Evolutionary conservation across 2,329 filamentous ascomycete species (phyloP).

Genomic region (Penicillium sp.): DNA sequence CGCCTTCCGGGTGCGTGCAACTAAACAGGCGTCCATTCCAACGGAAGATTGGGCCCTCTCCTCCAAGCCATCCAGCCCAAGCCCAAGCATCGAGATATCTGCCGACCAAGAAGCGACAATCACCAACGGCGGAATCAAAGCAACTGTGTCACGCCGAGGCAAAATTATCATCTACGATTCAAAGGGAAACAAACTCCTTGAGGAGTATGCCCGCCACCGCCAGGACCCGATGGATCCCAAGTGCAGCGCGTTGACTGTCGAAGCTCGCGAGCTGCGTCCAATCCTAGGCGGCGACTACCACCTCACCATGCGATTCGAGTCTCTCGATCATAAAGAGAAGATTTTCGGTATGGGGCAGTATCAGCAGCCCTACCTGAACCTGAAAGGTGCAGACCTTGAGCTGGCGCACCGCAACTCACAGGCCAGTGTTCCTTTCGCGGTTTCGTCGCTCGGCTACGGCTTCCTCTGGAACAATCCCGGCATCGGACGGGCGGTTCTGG

Average conservation of each 20-base stretch:
- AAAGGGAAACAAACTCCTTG: conserved; percentile 46
- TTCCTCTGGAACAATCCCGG: conserved; percentile 66
- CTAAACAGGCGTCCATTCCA: conserved; percentile 37
- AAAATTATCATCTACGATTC: conserved; percentile 51
- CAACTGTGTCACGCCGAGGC: conserved; percentile 46
- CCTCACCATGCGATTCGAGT: conserved; percentile 59
- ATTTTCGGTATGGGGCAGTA: conserved; percentile 71
- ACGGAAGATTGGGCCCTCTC: conserved; percentile 38
- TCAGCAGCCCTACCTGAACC: conserved; percentile 61
- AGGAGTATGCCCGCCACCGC: conserved; percentile 54
- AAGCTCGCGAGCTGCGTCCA: conserved; percentile 58
- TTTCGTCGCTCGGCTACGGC: conserved; percentile 61
- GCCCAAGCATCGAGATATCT: conserved; percentile 16
- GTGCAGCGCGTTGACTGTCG: conserved; percentile 56
- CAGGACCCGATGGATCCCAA: conserved; percentile 55
- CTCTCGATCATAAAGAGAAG: conserved; percentile 53
- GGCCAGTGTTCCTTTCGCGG: conserved; percentile 61
- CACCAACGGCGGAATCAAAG: conserved; percentile 50
- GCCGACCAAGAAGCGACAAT: conserved; percentile 38
- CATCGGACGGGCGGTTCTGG: conserved; percentile 59
- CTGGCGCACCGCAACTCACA: conserved; percentile 66
- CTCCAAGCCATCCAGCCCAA: conserved; percentile 15
- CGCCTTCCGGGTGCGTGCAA: conserved; percentile 39
- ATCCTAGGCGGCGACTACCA: conserved; percentile 55
- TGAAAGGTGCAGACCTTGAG: conserved; percentile 62